Base-by-base conservation (phyloP, 2,329 filamentous ascomycete genomes). In the Paracamarosporium sp. region DNA sequence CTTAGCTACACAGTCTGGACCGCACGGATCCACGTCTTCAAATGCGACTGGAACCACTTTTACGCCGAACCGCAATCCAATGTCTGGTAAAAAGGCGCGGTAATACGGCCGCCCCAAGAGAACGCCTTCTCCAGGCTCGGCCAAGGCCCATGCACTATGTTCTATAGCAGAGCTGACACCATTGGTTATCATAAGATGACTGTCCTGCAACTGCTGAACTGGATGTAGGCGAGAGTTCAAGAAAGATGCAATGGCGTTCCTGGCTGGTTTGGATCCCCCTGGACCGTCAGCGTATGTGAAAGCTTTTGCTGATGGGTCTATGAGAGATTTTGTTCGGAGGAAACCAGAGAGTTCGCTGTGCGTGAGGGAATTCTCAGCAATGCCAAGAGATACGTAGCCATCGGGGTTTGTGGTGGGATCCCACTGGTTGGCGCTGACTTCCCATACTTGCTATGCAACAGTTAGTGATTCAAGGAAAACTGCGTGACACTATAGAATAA, bases 341-440 rank as follows among this genome's bases (percentile, higher is more conserved):
- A 80, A 80, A 20, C 78, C 63, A 1, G 76, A 67, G 3, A 85
- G 74, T 3, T 74, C 64, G 17, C 77, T 64, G 54, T 85, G 82
- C 82, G 85, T 83, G 40, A 85, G 76, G 0, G 71, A 68, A 63
- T 85, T 85, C 66, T 85, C 83, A 5, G 83, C 83, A 1, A 85
- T 74, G 1, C 82, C 83, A 0, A 86, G 75, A 56, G 79, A 83
- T 30, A 84, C 70, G 57, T 79, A 83, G 25, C 83, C 83, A 13
- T 70, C 61, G 0, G 79, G 78, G 50, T 82, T 82, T 3, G 68
- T 62, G 3, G 64, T 46, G 0, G 78, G 75, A 52, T 82, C 62
- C 74, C 78, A 85, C 5, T 79, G 67, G 59, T 85, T 75, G 7
- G 70, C 66, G 38, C 84, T 67, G 36, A 85, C 74, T 11, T 80